These are phyloP conservation scores for Xylaria nigripes DNA, from an alignment of 495 filamentous ascomycete species.

Conservation along the genomic window DNA sequence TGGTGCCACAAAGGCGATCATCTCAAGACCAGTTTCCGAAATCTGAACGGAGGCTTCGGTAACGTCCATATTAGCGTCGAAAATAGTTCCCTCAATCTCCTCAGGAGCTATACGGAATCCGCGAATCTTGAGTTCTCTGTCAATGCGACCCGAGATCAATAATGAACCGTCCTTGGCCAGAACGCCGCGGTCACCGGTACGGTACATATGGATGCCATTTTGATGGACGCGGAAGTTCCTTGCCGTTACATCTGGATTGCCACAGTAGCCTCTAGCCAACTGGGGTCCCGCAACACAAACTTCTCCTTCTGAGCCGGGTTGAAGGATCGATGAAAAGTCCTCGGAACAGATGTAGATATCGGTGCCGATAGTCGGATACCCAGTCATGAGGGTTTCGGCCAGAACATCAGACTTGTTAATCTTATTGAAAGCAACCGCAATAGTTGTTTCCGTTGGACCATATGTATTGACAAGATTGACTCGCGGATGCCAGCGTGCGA, in stretches of 20 bases:
- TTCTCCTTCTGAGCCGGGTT: neutral
- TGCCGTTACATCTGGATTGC: neutral
- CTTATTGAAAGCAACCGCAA: constrained; percentile 21
- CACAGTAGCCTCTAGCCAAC: neutral
- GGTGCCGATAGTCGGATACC: neutral
- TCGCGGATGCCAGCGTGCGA: neutral
- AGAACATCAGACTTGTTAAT: neutral
- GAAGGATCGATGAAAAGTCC: neutral
- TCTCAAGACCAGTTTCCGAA: neutral
- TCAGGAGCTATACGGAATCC: neutral
- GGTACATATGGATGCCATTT: neutral
- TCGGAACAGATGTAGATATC: neutral
- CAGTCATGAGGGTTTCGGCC: neutral
- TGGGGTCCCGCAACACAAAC: neutral
- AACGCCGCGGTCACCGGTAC: neutral
- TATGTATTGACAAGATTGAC: constrained; percentile 47
- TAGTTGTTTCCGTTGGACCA: constrained; percentile 47
- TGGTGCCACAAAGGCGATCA: neutral
- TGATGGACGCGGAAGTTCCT: neutral
- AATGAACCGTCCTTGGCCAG: neutral
- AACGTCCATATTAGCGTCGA: neutral
- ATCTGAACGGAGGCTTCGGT: neutral
- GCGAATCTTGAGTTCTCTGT: neutral
- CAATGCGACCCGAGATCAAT: neutral
- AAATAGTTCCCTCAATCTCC: neutral